Evolutionary conservation across 495 filamentous ascomycete species (phyloP).

Genomic region (Daldinia vernicosa): DNA sequence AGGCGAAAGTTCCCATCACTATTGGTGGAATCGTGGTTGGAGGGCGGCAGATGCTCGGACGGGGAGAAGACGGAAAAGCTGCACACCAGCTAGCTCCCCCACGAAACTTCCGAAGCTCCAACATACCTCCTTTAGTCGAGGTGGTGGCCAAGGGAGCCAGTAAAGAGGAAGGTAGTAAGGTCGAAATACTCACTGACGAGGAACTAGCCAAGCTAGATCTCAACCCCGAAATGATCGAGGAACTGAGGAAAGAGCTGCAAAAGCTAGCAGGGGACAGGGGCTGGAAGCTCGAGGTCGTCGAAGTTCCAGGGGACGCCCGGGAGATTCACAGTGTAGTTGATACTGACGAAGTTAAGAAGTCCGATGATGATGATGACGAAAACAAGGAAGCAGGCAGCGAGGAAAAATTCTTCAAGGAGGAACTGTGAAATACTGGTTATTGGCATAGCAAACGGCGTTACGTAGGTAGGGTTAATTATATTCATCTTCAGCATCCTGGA

Average conservation of each 20-base stretch:
- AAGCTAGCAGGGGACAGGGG: conserved; percentile 60
- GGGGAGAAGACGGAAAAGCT: conserved; percentile 54
- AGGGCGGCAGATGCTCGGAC: conserved; percentile 58
- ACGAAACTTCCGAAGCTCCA: conserved; percentile 44
- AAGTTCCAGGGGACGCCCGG: conserved; percentile 47
- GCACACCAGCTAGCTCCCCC: conserved; percentile 50
- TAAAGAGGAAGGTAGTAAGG: conserved; percentile 64
- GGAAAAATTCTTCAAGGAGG: conserved; percentile 59
- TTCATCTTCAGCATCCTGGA: conserved; percentile 11
- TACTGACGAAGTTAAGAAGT: conserved; percentile 50
- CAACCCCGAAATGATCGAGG: conserved; percentile 72
- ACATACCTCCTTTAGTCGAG: conserved; percentile 42
- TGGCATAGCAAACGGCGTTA: conserved; percentile 37
- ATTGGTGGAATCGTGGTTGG: conserved; percentile 64
- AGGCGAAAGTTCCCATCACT: conserved; percentile 47
- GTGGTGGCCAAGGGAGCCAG: conserved; percentile 52
- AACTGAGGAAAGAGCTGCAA: conserved; percentile 66
- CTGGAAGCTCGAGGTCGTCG: conserved; percentile 65
- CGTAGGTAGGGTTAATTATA: conserved; percentile 24
- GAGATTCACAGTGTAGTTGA: conserved; percentile 60
- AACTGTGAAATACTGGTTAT: conserved; percentile 46
- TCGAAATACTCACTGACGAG: conserved; percentile 63
- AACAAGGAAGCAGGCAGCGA: conserved; percentile 52
- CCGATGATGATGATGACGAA: conserved; percentile 51
- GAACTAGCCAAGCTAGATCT: conserved; percentile 75